Conservation (phyloP, 164 flowering plant species). For the grape (Vitis vinifera) region DNA sequence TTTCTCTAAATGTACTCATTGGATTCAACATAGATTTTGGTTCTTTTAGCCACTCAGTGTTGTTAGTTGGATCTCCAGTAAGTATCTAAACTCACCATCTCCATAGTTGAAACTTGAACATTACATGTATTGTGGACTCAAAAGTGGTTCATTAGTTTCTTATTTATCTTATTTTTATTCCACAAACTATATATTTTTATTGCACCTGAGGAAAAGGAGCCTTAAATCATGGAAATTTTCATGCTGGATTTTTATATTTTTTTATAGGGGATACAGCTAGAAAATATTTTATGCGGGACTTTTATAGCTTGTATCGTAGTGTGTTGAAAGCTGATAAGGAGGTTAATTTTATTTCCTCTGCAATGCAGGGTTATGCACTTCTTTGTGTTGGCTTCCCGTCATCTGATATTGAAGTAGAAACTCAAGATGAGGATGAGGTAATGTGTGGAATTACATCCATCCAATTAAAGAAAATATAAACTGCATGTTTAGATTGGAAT, state of each 20-base stretch:
- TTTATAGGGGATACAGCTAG: no score
- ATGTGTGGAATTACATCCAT: constrained; percentile 1
- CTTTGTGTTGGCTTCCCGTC: constrained; percentile 94
- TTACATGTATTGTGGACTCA: no score
- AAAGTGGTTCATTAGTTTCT: no score
- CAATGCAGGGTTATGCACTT: constrained; percentile 86
- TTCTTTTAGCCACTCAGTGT: neutral
- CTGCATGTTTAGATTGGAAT: neutral
- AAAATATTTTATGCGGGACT: no score
- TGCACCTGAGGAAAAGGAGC: no score
- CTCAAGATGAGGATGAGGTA: constrained; percentile 99
- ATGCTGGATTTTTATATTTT: no score
- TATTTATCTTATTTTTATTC: neutral
- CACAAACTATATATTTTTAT: no score
- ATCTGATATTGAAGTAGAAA: constrained; percentile 91
- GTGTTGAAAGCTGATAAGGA: neutral
- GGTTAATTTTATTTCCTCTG: neutral
- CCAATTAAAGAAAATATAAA: neutral
- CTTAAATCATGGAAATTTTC: no score
- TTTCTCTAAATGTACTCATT: neutral
- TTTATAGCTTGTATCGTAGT: neutral
- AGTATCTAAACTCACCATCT: no score
- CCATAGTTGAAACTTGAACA: no score
- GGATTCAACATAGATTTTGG: neutral
- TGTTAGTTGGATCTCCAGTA: neutral